Percentiles rank a stretch among this genome's conserved stretches.
Conservation (phyloP, 2,329 filamentous ascomycete genomes). For the Ophiostoma tasmaniense region DNA sequence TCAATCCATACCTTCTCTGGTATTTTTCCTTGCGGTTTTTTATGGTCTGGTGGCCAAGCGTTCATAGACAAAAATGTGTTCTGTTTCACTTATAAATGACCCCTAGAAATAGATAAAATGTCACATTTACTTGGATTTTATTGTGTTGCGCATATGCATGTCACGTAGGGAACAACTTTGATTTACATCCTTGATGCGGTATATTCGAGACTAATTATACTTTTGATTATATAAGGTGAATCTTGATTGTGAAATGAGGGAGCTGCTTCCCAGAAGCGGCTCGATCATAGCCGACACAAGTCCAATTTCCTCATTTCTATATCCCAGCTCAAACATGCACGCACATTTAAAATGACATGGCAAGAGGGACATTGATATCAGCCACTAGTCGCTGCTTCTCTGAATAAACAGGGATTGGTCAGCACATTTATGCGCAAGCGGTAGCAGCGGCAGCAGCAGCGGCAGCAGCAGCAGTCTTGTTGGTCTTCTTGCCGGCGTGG, state of each 20-base stretch:
- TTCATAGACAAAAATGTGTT: not conserved
- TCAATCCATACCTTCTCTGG: not conserved
- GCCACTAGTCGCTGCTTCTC: not conserved
- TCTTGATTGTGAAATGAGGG: not conserved
- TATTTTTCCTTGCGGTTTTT: not conserved
- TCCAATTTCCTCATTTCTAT: not conserved
- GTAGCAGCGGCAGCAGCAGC: not conserved
- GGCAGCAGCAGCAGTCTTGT: not conserved
- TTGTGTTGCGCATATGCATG: not conserved
- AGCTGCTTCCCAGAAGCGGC: not conserved
- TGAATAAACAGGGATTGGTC: too few species aligned
- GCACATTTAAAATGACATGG: not conserved
- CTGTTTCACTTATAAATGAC: not conserved
- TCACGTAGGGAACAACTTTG: not conserved
- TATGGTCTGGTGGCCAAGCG: not conserved
- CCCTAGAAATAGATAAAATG: not conserved
- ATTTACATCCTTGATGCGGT: not conserved
- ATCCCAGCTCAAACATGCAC: not conserved
- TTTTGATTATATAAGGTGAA: not conserved
- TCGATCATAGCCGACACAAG: not conserved
- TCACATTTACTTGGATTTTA: too few species aligned
- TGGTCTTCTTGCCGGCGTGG: slow-evolving; percentile 11
- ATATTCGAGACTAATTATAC: slow-evolving; percentile 5
- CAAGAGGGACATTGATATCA: not conserved
- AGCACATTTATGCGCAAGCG: not conserved